Evolutionary conservation across 2,329 filamentous ascomycete genomes (phyloP).

Genomic region (Paracorniculantispora psalliotae): DNA sequence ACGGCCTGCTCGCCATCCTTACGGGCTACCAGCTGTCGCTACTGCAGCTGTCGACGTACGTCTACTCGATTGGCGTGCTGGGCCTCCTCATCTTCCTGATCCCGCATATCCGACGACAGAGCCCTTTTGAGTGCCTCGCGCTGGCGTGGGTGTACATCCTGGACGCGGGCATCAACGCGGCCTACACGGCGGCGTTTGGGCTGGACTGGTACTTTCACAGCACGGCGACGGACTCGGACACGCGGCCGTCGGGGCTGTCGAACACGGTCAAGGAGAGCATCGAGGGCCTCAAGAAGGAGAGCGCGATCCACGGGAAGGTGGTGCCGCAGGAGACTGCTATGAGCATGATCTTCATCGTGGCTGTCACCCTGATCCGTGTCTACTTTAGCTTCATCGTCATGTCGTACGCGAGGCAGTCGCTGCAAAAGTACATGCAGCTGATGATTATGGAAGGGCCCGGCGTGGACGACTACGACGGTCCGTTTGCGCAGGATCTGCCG

Average conservation of each 20-base stretch:
- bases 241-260: constrained; percentile 13
- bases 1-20: constrained; percentile 81
- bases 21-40: constrained; percentile 80
- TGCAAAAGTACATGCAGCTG: constrained; percentile 58
- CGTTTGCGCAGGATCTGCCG: constrained; percentile 63
- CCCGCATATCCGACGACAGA: constrained; percentile 74
- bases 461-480: constrained; percentile 52
- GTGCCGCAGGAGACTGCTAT: constrained; percentile 59
- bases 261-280: constrained; percentile 29
- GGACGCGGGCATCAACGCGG: constrained; percentile 75
- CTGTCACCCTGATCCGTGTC: constrained; percentile 68
- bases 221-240: constrained; percentile 40
- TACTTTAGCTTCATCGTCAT: constrained; percentile 85
- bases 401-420: constrained; percentile 71
- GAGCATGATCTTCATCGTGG: constrained; percentile 70
- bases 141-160: constrained; percentile 82
- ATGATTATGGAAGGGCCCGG: constrained; percentile 44
- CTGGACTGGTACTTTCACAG: constrained; percentile 77
- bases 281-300: constrained; percentile 29
- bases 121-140: constrained; percentile 71
- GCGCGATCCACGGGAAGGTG: constrained; percentile 29
- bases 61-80: constrained; percentile 75
- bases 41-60: constrained; percentile 84
- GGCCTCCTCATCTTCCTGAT: constrained; percentile 63
- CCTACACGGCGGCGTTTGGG: constrained; percentile 78